A percentile compares a stretch with the other conserved stretches of the same genome.
phyloP scores from a whole-genome alignment of 768 basidiomycete genomes.

The Rhizopogon vesiculosus region DNA sequence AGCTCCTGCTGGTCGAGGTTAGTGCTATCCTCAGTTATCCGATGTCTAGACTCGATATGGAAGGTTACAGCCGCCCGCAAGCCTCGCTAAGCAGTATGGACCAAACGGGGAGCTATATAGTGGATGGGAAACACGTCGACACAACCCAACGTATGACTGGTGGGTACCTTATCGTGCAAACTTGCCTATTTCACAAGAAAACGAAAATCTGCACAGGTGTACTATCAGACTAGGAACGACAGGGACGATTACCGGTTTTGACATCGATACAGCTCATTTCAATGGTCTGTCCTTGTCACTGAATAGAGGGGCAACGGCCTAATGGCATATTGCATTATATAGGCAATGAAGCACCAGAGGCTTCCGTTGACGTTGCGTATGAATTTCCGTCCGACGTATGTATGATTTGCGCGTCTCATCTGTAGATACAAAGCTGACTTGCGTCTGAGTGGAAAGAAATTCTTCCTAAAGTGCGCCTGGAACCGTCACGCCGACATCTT shows the following conservation, averaged over 20 bases:
- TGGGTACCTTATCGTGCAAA: constrained; percentile 23
- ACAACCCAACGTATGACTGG: constrained; percentile 91
- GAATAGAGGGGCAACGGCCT: not conserved
- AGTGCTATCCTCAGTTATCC: constrained; percentile 12
- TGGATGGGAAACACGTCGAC: constrained; percentile 92
- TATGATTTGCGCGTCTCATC: not conserved
- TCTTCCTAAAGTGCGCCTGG: constrained; percentile 69
- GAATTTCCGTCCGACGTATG: constrained; percentile 48
- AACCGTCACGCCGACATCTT: constrained; percentile 84
- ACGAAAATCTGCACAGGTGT: constrained; percentile 53
- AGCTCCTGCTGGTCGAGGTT: constrained; percentile 82
- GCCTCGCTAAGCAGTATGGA: constrained; percentile 94
- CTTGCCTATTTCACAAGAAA: not conserved
- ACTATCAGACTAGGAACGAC: constrained; percentile 84
- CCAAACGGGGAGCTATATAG: constrained; percentile 92
- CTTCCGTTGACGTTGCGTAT: constrained; percentile 64
- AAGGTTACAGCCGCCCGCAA: constrained; percentile 65
- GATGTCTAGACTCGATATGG: not conserved
- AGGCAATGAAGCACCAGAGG: constrained; percentile 88
- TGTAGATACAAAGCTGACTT: not conserved
- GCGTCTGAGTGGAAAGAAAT: constrained; percentile 69
- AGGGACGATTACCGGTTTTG: constrained; percentile 74
- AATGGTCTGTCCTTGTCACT: constrained; percentile 48
- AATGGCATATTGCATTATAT: not conserved
- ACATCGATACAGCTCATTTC: constrained; percentile 93